Evolutionary conservation across 2,329 filamentous ascomycete species (phyloP), one percentile per base, ranked within the genome.

Genomic region (Aspergillus aculeatinus): DNA sequence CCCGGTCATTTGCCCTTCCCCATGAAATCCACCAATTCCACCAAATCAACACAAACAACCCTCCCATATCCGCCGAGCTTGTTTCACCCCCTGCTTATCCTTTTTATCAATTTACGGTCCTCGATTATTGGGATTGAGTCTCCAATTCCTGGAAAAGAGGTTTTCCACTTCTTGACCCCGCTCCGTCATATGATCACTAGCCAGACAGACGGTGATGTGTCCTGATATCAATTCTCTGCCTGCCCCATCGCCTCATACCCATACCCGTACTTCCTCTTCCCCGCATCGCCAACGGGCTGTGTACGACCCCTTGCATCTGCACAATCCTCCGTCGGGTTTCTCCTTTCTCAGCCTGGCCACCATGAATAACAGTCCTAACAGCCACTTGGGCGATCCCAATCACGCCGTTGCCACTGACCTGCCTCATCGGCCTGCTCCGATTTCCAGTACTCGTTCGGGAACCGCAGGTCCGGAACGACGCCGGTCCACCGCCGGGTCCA

Each of bases 341-440:
- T 56, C 60, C 49, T 52, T 62, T 56, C 47, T 55, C 55, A n/a
- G 55, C 39, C 47, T 57, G 23, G 39, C 58, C 55, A 60, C 47
- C 47, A 63, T 63, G 59, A 61, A 51, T 55, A 39, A 65, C 65
- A 29, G 21, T 23, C 19, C 52, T 12, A 19, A 16, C 39, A 44
- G 14, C 39, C 39, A 16, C 50, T 57, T 56, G 12, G 67, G 57
- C 53, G 90, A 56, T 19, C 52, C 63, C 89, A 55, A 87, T 90
- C 12, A 90, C 89, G 7, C 87, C 89, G 94, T 94, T 72, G 89
- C 90, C 29, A 86, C 90, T 55, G 84, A 92, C 29, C 87, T 90
- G 31, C 63, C 63, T 42, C 65, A 62, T 55, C 74, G 76, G 50
- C 71, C 74, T 4, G 77, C 78, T 21, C 70, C 67, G 23, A 67